Percentiles rank a stretch among this genome's conserved stretches.
Evolutionary conservation across 257 asterid genomes (phyloP).

Genomic region (Solanum paucissectum): DNA sequence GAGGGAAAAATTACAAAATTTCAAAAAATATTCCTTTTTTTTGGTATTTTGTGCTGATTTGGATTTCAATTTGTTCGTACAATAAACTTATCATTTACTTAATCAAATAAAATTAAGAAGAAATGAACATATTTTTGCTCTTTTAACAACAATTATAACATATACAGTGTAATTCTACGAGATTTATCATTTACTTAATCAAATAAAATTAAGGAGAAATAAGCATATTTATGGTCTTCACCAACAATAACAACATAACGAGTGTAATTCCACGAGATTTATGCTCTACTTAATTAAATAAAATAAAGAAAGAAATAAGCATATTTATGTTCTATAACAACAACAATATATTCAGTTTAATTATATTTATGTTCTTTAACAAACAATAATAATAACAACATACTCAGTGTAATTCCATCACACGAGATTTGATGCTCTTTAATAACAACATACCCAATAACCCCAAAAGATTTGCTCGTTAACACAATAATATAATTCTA

Average conservation of each 20-base stretch:
- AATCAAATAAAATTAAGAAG: background rate
- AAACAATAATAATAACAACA: no score
- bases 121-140: background rate
- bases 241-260: background rate
- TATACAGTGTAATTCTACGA: no score
- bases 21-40: background rate
- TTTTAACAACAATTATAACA: no score
- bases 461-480: background rate
- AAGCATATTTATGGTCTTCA: background rate
- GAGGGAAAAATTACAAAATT: background rate
- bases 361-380: background rate
- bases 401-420: accelerated
- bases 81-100: background rate
- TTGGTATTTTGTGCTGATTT: background rate
- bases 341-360: no score
- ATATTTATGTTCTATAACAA: no score
- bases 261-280: no score
- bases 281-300: background rate
- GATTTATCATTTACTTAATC: background rate
- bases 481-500: no score
- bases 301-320: no score
- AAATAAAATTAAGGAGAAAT: background rate
- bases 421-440: background rate
- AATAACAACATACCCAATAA: no score
- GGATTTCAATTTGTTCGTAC: background rate